Evolutionary conservation across 257 asterid species (phyloP), one percentile per base, ranked within the genome.

Genomic region (Solanum piurae): DNA sequence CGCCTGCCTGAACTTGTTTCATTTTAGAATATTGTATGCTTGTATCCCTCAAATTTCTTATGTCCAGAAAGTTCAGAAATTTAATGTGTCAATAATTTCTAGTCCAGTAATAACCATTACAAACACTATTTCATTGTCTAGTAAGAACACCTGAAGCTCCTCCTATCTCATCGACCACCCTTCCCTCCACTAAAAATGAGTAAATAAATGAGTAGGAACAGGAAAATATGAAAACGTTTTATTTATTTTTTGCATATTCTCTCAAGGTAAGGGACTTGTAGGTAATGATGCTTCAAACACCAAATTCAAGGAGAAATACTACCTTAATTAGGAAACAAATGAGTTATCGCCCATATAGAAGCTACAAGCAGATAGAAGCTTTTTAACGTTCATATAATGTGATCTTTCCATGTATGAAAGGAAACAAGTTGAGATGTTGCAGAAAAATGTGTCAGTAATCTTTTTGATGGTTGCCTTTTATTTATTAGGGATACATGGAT

Each of bases 401-500:
- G 62, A 77, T 77, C 64, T 44, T 29, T 2, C 84, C 84, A 27
- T 76, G 83, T 27, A 8, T 42, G 2, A 44, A 79, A 25, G 36
- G 13, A 37, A 21, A 74, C 83, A 79, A 44, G 38, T 44, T 27
- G 52, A 79, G n/a, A 77, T 42, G 14, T 14, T 42, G 37, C 37
- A 42, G 37, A 40, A 42, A 27, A 77, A 25, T 77, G 9, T 74
- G 62, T 46, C 38, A 44, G 64, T 42, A 25, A 14, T 42, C 8
- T 4, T 42, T 42, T 25, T 85, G 5, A 69, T 13, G 31, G 40
- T 16, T 42, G 83, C 66, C 25, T n/a, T 29, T 86, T 2, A 37
- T 84, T 76, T 16, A 23, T 75, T 38, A 95, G 99, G 99, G 99
- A 60, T 96, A 95, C 90, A 84, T 96, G 96, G 99, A 96, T 92